A percentile compares a stretch with the other conserved stretches of the same genome.
Evolutionary conservation across 2,329 filamentous ascomycete genomes (phyloP).

Genomic region (Diaporthe capsici): DNA sequence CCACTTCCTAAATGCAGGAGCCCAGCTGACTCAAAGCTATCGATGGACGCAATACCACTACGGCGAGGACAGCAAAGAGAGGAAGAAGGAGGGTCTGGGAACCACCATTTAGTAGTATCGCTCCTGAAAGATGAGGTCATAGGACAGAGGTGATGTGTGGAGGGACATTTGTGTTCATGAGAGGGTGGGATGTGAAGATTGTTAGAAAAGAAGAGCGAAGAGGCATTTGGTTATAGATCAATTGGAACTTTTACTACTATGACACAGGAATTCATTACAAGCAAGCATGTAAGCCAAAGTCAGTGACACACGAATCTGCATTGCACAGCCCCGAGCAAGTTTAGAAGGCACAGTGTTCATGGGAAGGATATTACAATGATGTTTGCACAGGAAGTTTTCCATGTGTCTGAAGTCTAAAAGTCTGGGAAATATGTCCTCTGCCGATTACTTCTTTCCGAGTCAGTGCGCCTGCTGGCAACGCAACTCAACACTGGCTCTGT

Average conservation of each 20-base stretch:
- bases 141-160: background rate
- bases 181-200: background rate
- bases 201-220: background rate
- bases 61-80: conserved; percentile 69
- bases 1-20: conserved; percentile 78
- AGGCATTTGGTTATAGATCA: background rate
- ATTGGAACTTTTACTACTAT: background rate
- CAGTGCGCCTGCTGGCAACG: too few relatives aligned
- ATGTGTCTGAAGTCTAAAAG: too few relatives aligned
- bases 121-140: background rate
- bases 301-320: too few relatives aligned
- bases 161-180: too few relatives aligned
- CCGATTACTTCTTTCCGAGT: too few relatives aligned
- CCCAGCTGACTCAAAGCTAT: conserved; percentile 79
- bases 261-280: background rate
- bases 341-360: too few relatives aligned
- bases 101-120: background rate
- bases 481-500: too few relatives aligned
- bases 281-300: background rate
- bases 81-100: conserved; percentile 49
- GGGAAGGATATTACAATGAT: too few relatives aligned
- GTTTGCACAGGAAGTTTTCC: too few relatives aligned
- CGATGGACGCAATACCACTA: conserved; percentile 76
- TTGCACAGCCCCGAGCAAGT: too few relatives aligned
- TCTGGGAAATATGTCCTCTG: too few relatives aligned